A percentile compares a stretch with the other conserved stretches of the same genome.
phyloP scores from a whole-genome alignment of 495 filamentous ascomycete genomes.

The Physcia stellaris region DNA sequence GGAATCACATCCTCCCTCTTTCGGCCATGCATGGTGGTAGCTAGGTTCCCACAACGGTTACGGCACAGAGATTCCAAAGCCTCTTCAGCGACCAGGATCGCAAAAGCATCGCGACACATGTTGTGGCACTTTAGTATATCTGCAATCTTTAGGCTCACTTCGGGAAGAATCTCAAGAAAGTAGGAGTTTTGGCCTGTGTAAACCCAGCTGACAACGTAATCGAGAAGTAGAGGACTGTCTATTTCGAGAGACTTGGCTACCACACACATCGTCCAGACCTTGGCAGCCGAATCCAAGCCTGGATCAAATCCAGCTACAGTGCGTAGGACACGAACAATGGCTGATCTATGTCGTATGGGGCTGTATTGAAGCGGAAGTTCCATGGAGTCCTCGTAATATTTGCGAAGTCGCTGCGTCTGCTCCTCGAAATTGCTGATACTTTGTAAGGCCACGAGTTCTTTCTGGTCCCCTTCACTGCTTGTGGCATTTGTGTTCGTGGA shows the following conservation, averaged over 20 bases:
- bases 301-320: slow-evolving; percentile 33
- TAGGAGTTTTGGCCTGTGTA: slow-evolving; percentile 26
- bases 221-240: slow-evolving; percentile 19
- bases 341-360: slow-evolving; percentile 42
- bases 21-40: slow-evolving; percentile 18
- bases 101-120: slow-evolving; percentile 33
- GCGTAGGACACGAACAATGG: slow-evolving; percentile 43
- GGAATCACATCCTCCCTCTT: slow-evolving; percentile 22
- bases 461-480: neutral
- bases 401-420: no score
- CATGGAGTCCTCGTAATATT: neutral
- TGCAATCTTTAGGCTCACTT: slow-evolving; percentile 31
- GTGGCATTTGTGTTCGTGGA: slow-evolving; percentile 1
- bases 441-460: slow-evolving; percentile 9
- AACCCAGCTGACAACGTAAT: slow-evolving; percentile 33
- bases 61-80: slow-evolving; percentile 23
- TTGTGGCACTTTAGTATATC: slow-evolving; percentile 24
- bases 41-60: slow-evolving; percentile 2
- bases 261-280: slow-evolving; percentile 47
- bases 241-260: slow-evolving; percentile 45
- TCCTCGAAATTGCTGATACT: neutral
- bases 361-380: slow-evolving; percentile 39
- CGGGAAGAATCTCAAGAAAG: slow-evolving; percentile 35
- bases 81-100: slow-evolving; percentile 33
- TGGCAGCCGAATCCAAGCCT: slow-evolving; percentile 48